Evolutionary conservation across 2,329 filamentous ascomycete genomes (phyloP), one percentile per base, ranked within the genome.

Genomic region (Aschersonia sp.): DNA sequence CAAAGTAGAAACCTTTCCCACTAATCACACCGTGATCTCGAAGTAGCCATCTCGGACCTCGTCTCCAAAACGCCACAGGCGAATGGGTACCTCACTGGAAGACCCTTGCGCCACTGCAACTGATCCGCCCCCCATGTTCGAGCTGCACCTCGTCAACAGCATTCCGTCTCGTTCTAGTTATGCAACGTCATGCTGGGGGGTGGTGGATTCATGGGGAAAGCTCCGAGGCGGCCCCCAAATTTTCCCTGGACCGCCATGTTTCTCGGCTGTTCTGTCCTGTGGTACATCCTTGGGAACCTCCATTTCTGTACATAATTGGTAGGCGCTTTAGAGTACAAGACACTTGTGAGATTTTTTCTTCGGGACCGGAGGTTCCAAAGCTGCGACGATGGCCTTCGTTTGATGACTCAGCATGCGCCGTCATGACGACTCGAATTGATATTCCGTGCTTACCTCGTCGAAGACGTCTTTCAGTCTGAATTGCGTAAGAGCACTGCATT

Each of bases 401-500:
- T 32, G 8, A 6, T 6, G n/a, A 14, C 11, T 48, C 35, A 48
- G 9, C 22, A 11, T n/a, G 32, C 12, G 5, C n/a, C 35, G 8
- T 4, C 8, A 37, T 37, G 9, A n/a, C 5, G 7, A 43, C 11
- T 6, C 30, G 9, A 39, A 35, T 6, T 14, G 43, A 32, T n/a
- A 22, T 37, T 37, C 40, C 10, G 7, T 14, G 9, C 77, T 57
- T 76, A 95, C 89, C 84, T 97, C 92, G 61, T 98, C 92, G 68
- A 98, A 98, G 14, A 98, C 92, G 62, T 97, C 92, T 76, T 98
- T 98, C 55, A 98, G 72, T 71, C 95, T 95, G 72, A 89, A 95
- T 72, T 98, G 92, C 52, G 92, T 97, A 66, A 98, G 71, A 49
- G 92, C 92, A 63, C 89, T 95, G 73, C 92, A 98, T 71, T 98